Evolutionary conservation across 75 land plant genomes (phyloP), one percentile per base, ranked within the genome.

Genomic region (Selaginella tamariscina): DNA sequence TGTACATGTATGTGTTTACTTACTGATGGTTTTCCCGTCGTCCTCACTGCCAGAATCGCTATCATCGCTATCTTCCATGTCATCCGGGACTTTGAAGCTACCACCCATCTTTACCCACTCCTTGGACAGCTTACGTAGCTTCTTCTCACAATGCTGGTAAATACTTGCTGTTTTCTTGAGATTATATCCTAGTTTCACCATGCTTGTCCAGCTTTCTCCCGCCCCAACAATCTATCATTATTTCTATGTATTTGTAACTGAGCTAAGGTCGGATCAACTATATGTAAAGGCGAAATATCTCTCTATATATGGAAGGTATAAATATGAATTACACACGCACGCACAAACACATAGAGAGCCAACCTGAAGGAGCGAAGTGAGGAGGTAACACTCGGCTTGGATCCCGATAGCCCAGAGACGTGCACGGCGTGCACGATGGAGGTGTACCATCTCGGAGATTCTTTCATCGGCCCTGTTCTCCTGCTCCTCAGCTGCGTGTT

Each of bases 51-150:
- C 72, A 22, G 66, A 59, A 57, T 32, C 62, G 21, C 33, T 30
- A 13, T 70, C 72, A 1, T 2, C 21, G 23, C n/a, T 2, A 2
- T n/a, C 32, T 13, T 20, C 20, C n/a, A 65, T 28, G 32, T 28
- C n/a, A 2, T 31, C 29, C 13, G 26, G 20, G 11, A 20, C 21
- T 8, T 31, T 28, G 21, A 76, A 72, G 31, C 69, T 76, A 11
- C 78, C 78, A 13, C 74, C 78, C 78, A 76, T 71, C 33, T 56
- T 62, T 32, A 76, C 56, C 78, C 78, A 76, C 63, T 76, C 78
- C 33, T 56, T 32, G 27, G 66, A 31, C 24, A 76, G 29, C 29
- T 76, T 73, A 31, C 54, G 20, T n/a, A 76, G 74, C 54, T 76
- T 76, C 67, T 71, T 76, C 44, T 31, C 64, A 55, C 78, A 65